Conservation (phyloP, 176 grass and related monocot genomes). For the Phoenix roebelenii region DNA sequence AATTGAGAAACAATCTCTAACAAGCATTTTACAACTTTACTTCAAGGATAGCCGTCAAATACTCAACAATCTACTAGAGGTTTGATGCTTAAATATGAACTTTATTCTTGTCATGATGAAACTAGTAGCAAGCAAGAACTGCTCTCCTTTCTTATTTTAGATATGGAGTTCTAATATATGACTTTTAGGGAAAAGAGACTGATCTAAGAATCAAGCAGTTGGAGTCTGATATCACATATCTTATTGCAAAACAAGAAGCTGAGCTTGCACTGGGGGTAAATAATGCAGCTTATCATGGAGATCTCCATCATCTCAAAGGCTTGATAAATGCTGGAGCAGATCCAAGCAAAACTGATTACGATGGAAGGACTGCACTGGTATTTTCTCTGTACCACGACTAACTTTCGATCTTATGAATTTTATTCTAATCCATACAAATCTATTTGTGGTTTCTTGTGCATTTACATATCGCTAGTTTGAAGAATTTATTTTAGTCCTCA, state of each 20-base stretch:
- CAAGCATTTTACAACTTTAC: constrained; percentile 60
- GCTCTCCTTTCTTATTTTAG: neutral
- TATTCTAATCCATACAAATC: too few species aligned
- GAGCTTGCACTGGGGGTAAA: constrained; percentile 64
- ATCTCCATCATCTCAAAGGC: constrained; percentile 49
- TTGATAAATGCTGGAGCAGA: constrained; percentile 80
- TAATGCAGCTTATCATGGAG: constrained; percentile 71
- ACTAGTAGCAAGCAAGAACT: neutral
- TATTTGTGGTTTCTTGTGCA: too few species aligned
- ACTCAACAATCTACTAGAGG: constrained; percentile 74
- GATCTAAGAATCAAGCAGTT: constrained; percentile 52
- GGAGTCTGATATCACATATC: constrained; percentile 54
- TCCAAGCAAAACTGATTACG: constrained; percentile 68
- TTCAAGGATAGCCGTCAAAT: constrained; percentile 66
- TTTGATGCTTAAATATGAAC: constrained; percentile 2
- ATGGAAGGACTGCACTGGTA: constrained; percentile 77
- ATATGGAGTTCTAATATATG: neutral
- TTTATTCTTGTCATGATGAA: neutral
- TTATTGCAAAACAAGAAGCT: constrained; percentile 79
- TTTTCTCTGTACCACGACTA: constrained; percentile 7
- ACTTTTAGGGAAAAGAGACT: constrained; percentile 30
- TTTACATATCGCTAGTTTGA: too few species aligned
- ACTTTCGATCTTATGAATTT: neutral
- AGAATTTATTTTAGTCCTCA: too few species aligned
- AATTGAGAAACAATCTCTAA: constrained; percentile 79